Percentiles rank a stretch among this genome's conserved stretches.
These are phyloP conservation scores for Helminthosporium solani DNA, from an alignment of 2,329 filamentous ascomycete species.

Conservation along the genomic window DNA sequence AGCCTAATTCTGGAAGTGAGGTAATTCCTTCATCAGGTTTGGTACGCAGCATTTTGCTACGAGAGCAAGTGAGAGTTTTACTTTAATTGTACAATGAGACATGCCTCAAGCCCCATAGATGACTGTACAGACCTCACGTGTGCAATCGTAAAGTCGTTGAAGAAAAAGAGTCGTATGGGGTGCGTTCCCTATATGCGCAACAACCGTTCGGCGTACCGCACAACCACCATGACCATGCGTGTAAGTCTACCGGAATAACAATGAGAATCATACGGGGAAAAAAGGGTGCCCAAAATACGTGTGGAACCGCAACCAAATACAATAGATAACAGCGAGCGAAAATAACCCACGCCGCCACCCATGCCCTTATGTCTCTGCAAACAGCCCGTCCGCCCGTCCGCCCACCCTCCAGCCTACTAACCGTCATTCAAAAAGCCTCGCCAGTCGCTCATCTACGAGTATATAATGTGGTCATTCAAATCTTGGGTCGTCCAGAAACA, in stretches of 20 bases:
- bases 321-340: slow-evolving; percentile 26
- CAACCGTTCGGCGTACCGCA: slow-evolving; percentile 23
- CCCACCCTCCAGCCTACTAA: slow-evolving; percentile 4
- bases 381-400: slow-evolving; percentile 11
- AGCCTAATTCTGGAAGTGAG: too few species aligned
- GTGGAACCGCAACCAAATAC: slow-evolving; percentile 18
- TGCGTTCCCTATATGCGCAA: slow-evolving; percentile 11
- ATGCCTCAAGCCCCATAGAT: too few species aligned
- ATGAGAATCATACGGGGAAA: slow-evolving; percentile 23
- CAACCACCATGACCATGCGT: slow-evolving; percentile 27
- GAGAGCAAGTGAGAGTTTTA: too few species aligned
- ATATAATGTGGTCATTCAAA: slow-evolving; percentile 16
- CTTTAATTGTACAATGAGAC: too few species aligned
- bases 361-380: slow-evolving; percentile 4
- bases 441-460: slow-evolving; percentile 24
- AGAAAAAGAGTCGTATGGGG: slow-evolving; percentile 9
- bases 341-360: slow-evolving; percentile 23
- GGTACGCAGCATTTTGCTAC: too few species aligned
- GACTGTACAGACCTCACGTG: slow-evolving; percentile 4
- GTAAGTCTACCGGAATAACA: slow-evolving; percentile 15
- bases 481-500: slow-evolving; percentile 16
- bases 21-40: too few species aligned
- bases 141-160: slow-evolving; percentile 7
- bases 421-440: background rate
- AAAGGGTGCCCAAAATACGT: slow-evolving; percentile 15